Evolutionary conservation across 1,284 basidiomycete genomes (phyloP), one percentile per base, ranked within the genome.

Genomic region (Grifola frondosa): DNA sequence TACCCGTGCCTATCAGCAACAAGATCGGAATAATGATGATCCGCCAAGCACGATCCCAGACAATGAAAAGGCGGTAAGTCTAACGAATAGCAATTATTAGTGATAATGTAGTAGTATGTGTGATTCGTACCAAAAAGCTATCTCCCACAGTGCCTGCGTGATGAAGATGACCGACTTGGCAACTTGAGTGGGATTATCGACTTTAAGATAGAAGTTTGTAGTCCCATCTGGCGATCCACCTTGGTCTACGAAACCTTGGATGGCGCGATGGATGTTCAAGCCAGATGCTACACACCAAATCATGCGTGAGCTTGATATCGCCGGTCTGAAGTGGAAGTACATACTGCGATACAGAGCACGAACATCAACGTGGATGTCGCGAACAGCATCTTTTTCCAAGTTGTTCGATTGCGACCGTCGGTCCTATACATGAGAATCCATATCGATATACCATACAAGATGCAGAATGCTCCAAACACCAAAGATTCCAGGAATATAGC

Each of bases 381-480:
- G 21, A 16, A 9, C 7, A 13, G 21, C 22, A n/a, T 10, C 15
- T 16, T 22, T 24, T 16, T 36, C 21, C 33, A 34, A 8, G 12
- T 25, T 22, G 8, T 17, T n/a, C 21, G 15, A n/a, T 13, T 23
- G 5, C 10, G 13, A 17, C 32, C 6, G 12, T 20, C 37, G 17
- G 15, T 29, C 30, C 16, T 29, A 2, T 37, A 31, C 19, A n/a
- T n/a, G 30, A 31, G n/a, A n/a, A n/a, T 17, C n/a, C 8, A n/a
- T 31, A 31, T 6, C 30, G 51, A 48, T 16, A 53, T 50, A 36
- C 39, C 37, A 26, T 53, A 53, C 31, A 53, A 48, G 21, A 53
- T 48, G 30, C 46, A 42, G 46, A 53, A 53, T 19, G 46, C 51
- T 30, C 51, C 51, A 23, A 50, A 53, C 16, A 53, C 12, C 48